phyloP scores from a whole-genome alignment of 2,329 filamentous ascomycete genomes.

The Penicillium sp. region DNA sequence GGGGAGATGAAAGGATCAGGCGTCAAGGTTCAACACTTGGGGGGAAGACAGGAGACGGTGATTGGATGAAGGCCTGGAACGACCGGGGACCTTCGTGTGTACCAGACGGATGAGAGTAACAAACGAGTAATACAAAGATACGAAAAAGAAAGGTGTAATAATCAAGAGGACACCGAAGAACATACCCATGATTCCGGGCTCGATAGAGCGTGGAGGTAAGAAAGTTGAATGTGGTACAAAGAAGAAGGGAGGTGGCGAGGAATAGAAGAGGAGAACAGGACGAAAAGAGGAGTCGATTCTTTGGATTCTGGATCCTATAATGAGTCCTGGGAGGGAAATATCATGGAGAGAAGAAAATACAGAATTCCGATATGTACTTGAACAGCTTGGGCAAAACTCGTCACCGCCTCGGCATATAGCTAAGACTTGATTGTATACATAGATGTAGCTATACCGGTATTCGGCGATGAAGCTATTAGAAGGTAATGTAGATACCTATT shows the following conservation, averaged over 20 bases:
- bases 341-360: constrained; percentile 4
- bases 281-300: neutral
- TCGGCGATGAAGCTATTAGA: neutral
- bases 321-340: neutral
- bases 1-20: constrained; percentile 19
- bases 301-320: neutral
- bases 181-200: constrained; percentile 24
- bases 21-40: constrained; percentile 20
- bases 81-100: constrained; percentile 22
- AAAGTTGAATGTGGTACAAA: constrained; percentile 9
- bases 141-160: constrained; percentile 13
- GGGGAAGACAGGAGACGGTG: constrained; percentile 13
- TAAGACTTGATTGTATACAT: neutral
- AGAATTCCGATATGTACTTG: constrained; percentile 3
- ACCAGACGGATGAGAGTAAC: constrained; percentile 18
- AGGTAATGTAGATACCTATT: too few species aligned
- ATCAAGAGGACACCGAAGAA: constrained; percentile 3
- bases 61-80: constrained; percentile 21
- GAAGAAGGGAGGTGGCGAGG: neutral
- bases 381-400: constrained; percentile 1
- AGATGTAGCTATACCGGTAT: neutral
- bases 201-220: constrained; percentile 7
- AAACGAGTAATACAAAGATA: constrained; percentile 22
- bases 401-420: constrained; percentile 5
- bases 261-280: neutral